These are phyloP conservation scores for Talaromyces atroroseus DNA, from an alignment of 2,329 filamentous ascomycete genomes.

Conservation along the genomic window DNA sequence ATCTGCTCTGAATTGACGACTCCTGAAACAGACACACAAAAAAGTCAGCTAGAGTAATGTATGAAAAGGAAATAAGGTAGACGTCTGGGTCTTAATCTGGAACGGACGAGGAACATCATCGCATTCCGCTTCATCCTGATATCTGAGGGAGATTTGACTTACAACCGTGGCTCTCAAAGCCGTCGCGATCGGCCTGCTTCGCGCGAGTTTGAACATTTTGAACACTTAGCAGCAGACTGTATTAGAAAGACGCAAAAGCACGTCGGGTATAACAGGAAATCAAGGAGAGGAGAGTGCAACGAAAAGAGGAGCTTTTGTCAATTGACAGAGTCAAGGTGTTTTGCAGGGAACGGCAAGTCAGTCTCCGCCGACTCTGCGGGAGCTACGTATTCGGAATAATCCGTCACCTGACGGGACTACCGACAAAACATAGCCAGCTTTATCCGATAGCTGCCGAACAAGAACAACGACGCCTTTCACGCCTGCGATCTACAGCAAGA, in stretches of 20 bases:
- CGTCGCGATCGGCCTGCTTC: constrained; percentile 73
- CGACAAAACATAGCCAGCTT: constrained; percentile 3
- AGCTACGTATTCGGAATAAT: constrained; percentile 11
- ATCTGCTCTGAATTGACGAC: constrained; percentile 46
- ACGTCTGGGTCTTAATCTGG: constrained; percentile 17
- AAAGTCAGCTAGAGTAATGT: constrained; percentile 44
- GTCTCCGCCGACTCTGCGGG: neutral
- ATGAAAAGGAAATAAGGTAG: constrained; percentile 10
- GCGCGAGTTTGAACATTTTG: constrained; percentile 79
- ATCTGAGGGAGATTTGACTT: constrained; percentile 25
- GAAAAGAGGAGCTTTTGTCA: neutral
- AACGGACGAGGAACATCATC: neutral
- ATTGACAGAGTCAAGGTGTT: neutral
- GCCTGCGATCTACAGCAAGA: constrained; percentile 15
- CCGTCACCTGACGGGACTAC: constrained; percentile 14
- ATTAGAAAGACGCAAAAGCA: neutral
- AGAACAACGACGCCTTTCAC: neutral
- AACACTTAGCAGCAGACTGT: neutral
- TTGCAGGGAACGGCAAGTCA: constrained; percentile 7
- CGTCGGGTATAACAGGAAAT: neutral
- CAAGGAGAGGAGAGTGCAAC: neutral
- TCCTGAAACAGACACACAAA: constrained; percentile 40
- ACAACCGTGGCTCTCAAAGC: constrained; percentile 75
- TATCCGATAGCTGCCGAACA: constrained; percentile 10
- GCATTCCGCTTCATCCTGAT: neutral